Evolutionary conservation across 345 rosid genomes (phyloP).

Genomic region (Rhodamnia argentea): DNA sequence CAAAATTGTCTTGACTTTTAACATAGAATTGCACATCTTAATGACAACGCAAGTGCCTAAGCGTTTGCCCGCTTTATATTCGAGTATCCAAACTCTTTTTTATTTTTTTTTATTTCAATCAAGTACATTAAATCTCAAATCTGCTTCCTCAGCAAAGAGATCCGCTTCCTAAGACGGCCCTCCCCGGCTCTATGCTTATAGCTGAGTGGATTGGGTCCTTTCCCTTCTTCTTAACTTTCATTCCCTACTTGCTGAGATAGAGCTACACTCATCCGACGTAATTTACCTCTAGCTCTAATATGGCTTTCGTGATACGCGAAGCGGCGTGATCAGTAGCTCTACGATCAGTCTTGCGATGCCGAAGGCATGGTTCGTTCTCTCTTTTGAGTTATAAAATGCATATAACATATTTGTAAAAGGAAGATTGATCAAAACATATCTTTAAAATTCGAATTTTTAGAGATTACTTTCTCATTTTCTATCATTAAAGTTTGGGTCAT

Average conservation of each 20-base stretch:
- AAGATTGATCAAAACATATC: background rate
- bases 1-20: too few relatives aligned
- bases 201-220: background rate
- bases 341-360: background rate
- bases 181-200: background rate
- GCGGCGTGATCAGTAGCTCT: background rate
- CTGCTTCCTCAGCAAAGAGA: too few relatives aligned
- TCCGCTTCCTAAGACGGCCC: too few relatives aligned
- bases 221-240: background rate
- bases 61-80: too few relatives aligned
- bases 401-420: background rate
- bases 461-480: background rate
- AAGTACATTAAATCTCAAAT: too few relatives aligned
- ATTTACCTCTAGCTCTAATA: background rate
- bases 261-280: background rate
- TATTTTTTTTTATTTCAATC: too few relatives aligned
- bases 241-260: background rate
- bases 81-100: too few relatives aligned
- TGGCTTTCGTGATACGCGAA: background rate
- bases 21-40: too few relatives aligned
- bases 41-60: too few relatives aligned
- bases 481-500: background rate
- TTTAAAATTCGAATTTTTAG: background rate
- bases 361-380: background rate
- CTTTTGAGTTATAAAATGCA: background rate